Percentiles rank a stretch among this genome's conserved stretches.
Conservation (phyloP, 106 monocot species). For the Xerophyta viscosa region DNA sequence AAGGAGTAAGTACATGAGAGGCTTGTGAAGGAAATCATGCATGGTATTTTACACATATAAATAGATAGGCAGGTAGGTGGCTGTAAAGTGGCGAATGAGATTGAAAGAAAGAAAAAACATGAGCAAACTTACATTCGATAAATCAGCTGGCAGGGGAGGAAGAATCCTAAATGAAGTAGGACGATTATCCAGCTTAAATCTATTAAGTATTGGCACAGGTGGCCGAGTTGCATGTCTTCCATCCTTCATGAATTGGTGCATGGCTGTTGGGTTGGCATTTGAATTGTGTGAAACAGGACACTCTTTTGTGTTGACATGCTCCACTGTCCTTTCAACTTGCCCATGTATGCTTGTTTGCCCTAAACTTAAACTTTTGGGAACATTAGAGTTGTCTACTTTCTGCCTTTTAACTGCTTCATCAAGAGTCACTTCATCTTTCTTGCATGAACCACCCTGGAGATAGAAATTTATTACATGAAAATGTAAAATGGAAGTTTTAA, state of each 20-base stretch:
- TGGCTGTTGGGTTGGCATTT: slow-evolving; percentile 17
- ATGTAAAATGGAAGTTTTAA: no score
- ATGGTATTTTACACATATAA: background rate
- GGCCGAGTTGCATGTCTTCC: slow-evolving; percentile 16
- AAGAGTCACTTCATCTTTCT: slow-evolving; percentile 33
- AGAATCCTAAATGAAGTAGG: slow-evolving; percentile 77
- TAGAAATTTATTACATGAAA: background rate
- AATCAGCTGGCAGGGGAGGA: slow-evolving; percentile 66
- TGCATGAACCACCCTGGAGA: slow-evolving; percentile 29
- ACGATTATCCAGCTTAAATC: slow-evolving; percentile 69
- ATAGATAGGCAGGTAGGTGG: background rate
- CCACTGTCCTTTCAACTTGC: slow-evolving; percentile 19
- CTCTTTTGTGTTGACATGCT: slow-evolving; percentile 25
- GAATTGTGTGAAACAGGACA: slow-evolving; percentile 13
- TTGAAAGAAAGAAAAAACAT: background rate
- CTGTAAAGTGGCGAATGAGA: background rate
- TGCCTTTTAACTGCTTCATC: slow-evolving; percentile 43
- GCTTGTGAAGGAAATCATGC: no score
- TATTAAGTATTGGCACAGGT: slow-evolving; percentile 20
- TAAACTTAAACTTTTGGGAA: slow-evolving; percentile 20
- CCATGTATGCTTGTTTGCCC: slow-evolving; percentile 2
- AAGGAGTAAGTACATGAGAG: no score
- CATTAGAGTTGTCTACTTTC: slow-evolving; percentile 26
- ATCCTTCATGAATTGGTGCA: slow-evolving; percentile 18
- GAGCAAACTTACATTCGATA: slow-evolving; percentile 71